A percentile compares a stretch with the other conserved stretches of the same genome.
These are phyloP conservation scores for Capsicum pubescens DNA, from an alignment of 257 asterid genomes.

Conservation along the genomic window DNA sequence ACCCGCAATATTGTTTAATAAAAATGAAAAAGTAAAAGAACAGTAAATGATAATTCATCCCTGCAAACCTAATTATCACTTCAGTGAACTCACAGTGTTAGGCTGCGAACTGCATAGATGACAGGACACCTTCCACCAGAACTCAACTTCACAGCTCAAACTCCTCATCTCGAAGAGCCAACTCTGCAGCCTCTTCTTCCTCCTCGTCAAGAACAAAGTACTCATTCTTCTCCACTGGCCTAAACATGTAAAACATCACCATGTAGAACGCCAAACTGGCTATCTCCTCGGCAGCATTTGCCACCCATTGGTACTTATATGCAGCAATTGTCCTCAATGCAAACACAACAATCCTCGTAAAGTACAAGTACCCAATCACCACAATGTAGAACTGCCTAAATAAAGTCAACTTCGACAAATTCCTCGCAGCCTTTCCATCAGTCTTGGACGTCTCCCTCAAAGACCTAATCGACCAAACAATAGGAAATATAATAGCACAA, in stretches of 20 bases:
- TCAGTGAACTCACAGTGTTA: conserved; percentile 25
- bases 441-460: conserved; percentile 96
- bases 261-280: conserved; percentile 81
- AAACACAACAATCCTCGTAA: conserved; percentile 93
- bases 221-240: conserved; percentile 91
- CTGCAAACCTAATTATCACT: conserved; percentile 18
- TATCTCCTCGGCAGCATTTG: conserved; percentile 90
- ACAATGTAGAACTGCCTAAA: conserved; percentile 95
- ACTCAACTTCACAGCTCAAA: conserved; percentile 74
- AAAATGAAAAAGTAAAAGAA: conserved; percentile 11
- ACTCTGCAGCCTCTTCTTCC: conserved; percentile 91
- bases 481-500: conserved; percentile 90
- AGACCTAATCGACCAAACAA: conserved; percentile 95
- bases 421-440: conserved; percentile 97
- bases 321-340: conserved; percentile 89
- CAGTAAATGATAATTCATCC: conserved; percentile 14
- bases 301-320: conserved; percentile 96
- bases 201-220: conserved; percentile 89
- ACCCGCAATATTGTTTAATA: conserved; percentile 5
- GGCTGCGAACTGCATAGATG: conserved; percentile 18
- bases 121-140: conserved; percentile 29
- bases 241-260: conserved; percentile 92
- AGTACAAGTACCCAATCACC: conserved; percentile 90
- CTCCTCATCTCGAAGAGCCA: conserved; percentile 89
- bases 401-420: conserved; percentile 80